A percentile compares a stretch with the other conserved stretches of the same genome.
Conservation (phyloP, 148 eudicot genomes). For the Silene uniflora region DNA sequence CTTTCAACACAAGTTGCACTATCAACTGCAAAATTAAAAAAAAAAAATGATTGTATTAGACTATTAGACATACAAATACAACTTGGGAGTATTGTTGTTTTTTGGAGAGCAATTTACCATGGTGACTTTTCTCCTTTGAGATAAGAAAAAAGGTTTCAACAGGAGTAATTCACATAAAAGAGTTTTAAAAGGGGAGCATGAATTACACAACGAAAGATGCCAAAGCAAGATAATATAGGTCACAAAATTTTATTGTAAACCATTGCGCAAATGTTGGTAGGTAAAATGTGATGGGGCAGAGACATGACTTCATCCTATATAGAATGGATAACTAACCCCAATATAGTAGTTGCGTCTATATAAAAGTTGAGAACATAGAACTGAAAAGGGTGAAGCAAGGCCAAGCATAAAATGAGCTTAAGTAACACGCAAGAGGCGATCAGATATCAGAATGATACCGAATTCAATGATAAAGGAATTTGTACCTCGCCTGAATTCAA, state of each 20-base stretch:
- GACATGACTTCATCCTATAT: not conserved
- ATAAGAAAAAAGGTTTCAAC: not conserved
- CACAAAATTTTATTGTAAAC: not conserved
- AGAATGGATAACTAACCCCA: not conserved
- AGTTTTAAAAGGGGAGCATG: not conserved
- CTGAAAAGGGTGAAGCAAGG: not conserved
- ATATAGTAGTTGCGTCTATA: not conserved
- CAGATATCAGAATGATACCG: no score
- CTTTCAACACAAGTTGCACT: constrained; percentile 73
- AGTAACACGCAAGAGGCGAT: not conserved
- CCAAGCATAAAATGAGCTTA: not conserved
- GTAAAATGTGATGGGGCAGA: not conserved
- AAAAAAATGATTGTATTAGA: constrained; percentile 9
- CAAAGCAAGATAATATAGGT: not conserved
- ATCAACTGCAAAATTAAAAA: constrained; percentile 51
- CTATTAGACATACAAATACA: constrained; percentile 6
- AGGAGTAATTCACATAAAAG: not conserved
- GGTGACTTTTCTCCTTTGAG: not conserved
- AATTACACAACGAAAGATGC: not conserved
- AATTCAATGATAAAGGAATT: not conserved
- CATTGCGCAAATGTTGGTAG: not conserved
- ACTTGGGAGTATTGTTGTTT: not conserved
- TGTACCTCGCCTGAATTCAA: constrained; percentile 67
- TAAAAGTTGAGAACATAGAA: constrained; percentile 5
- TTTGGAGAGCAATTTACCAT: not conserved